phyloP scores from a whole-genome alignment of 768 basidiomycete genomes.

The Kwoniella sp. region DNA sequence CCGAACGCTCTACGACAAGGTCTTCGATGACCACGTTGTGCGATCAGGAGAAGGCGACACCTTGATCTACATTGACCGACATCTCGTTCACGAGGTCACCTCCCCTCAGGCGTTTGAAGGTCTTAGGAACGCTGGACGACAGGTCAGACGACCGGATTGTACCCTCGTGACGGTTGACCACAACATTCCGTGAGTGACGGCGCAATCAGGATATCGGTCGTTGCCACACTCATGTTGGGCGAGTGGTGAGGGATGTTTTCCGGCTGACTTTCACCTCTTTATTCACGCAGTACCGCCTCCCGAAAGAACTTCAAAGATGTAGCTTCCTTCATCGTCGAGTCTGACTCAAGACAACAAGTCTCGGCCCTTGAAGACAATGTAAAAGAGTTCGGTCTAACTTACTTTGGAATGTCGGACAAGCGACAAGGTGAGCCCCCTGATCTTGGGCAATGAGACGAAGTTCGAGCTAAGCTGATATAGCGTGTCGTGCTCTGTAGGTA shows the following conservation, averaged over 20 bases:
- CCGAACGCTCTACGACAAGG: slow-evolving; percentile 94
- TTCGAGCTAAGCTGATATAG: slow-evolving; percentile 5
- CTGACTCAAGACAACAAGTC: slow-evolving; percentile 82
- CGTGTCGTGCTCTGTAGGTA: slow-evolving; percentile 62
- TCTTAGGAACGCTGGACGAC: slow-evolving; percentile 73
- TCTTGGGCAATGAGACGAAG: background rate
- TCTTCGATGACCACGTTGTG: slow-evolving; percentile 97
- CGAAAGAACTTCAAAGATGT: slow-evolving; percentile 75
- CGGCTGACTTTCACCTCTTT: background rate
- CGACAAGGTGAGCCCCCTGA: slow-evolving; percentile 67
- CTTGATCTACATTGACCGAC: slow-evolving; percentile 60
- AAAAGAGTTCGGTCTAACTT: slow-evolving; percentile 86
- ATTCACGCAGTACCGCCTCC: slow-evolving; percentile 64
- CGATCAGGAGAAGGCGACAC: slow-evolving; percentile 59
- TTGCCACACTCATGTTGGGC: too few species aligned
- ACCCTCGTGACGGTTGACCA: slow-evolving; percentile 88
- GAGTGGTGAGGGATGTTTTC: too few species aligned
- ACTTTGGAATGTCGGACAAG: slow-evolving; percentile 86
- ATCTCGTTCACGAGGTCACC: slow-evolving; percentile 87
- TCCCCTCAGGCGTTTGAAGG: slow-evolving; percentile 91
- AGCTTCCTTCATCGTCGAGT: slow-evolving; percentile 74
- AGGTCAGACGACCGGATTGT: slow-evolving; percentile 81
- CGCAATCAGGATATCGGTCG: background rate
- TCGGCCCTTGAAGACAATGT: slow-evolving; percentile 83
- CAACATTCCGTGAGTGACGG: slow-evolving; percentile 72